Percentiles rank a stretch among this genome's conserved stretches.
phyloP scores from a whole-genome alignment of 805 yeast species.

The Teunomyces kruisii region DNA sequence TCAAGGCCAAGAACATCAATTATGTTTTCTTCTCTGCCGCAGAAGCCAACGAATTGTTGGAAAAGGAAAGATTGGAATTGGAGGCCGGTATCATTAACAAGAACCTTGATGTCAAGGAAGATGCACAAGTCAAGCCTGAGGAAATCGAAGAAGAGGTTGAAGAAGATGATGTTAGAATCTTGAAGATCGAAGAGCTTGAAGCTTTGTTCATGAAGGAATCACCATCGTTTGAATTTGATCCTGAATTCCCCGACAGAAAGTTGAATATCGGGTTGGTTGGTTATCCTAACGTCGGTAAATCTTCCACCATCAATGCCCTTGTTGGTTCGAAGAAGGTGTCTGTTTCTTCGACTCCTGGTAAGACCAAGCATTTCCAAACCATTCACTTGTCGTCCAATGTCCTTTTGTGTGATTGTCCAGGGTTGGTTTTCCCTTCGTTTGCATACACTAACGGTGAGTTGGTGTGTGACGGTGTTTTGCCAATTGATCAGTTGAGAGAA shows the following conservation, averaged over 20 bases:
- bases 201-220: constrained; percentile 72
- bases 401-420: constrained; percentile 96
- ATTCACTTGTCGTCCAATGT: constrained; percentile 80
- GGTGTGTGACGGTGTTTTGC: constrained; percentile 97
- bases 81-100: constrained; percentile 23
- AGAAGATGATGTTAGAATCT: constrained; percentile 53
- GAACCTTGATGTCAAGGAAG: constrained; percentile 15
- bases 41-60: constrained; percentile 73
- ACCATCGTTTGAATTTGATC: constrained; percentile 60
- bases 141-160: constrained; percentile 24
- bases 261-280: constrained; percentile 95
- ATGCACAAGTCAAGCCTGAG: constrained; percentile 21
- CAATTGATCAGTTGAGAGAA: constrained; percentile 95
- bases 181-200: constrained; percentile 84
- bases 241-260: constrained; percentile 57
- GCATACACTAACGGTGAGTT: constrained; percentile 95
- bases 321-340: constrained; percentile 98
- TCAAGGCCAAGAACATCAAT: constrained; percentile 63
- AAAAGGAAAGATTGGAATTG: constrained; percentile 53
- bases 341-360: constrained; percentile 97
- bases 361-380: constrained; percentile 98
- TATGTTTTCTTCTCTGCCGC: constrained; percentile 94
- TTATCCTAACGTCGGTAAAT: constrained; percentile 91
- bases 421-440: constrained; percentile 96
- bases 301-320: constrained; percentile 96